Evolutionary conservation across 768 basidiomycete species (phyloP).

Genomic region (Fomitopsis serialis): DNA sequence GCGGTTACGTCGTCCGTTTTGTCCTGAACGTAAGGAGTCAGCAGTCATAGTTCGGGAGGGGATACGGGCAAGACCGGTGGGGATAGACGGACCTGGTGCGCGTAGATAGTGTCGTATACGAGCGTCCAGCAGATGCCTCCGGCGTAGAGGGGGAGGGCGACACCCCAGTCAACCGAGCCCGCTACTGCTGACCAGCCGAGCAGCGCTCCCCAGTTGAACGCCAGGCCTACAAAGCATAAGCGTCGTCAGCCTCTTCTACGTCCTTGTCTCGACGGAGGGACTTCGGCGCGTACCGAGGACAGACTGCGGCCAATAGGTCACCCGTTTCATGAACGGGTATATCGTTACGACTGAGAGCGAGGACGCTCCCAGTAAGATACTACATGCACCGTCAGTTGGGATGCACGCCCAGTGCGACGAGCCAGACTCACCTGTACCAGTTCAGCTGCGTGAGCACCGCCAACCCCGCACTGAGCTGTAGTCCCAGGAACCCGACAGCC

Average conservation of each 20-base stretch:
- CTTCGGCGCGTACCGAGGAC: constrained; percentile 85
- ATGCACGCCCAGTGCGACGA: not conserved
- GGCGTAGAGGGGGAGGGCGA: constrained; percentile 84
- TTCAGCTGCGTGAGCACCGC: constrained; percentile 88
- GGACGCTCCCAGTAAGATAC: constrained; percentile 88
- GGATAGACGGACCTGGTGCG: constrained; percentile 69
- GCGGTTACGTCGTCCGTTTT: constrained; percentile 84
- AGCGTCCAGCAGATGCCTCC: constrained; percentile 92
- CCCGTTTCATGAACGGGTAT: constrained; percentile 96
- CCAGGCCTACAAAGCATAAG: constrained; percentile 78
- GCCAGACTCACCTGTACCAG: constrained; percentile 74
- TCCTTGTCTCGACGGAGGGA: too few species aligned
- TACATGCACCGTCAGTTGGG: constrained; percentile 22
- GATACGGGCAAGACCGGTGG: not conserved
- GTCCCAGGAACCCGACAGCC: constrained; percentile 76
- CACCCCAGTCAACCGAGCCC: constrained; percentile 71
- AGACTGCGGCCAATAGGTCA: constrained; percentile 96
- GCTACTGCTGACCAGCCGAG: constrained; percentile 95
- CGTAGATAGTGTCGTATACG: constrained; percentile 96
- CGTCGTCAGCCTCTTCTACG: too few species aligned
- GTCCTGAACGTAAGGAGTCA: constrained; percentile 47
- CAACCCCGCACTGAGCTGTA: constrained; percentile 77
- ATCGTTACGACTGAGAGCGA: constrained; percentile 82
- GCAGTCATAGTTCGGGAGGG: not conserved
- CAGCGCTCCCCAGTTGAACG: constrained; percentile 96